Conservation (phyloP, 768 basidiomycete genomes). For the Leccinum disarticulatum region DNA sequence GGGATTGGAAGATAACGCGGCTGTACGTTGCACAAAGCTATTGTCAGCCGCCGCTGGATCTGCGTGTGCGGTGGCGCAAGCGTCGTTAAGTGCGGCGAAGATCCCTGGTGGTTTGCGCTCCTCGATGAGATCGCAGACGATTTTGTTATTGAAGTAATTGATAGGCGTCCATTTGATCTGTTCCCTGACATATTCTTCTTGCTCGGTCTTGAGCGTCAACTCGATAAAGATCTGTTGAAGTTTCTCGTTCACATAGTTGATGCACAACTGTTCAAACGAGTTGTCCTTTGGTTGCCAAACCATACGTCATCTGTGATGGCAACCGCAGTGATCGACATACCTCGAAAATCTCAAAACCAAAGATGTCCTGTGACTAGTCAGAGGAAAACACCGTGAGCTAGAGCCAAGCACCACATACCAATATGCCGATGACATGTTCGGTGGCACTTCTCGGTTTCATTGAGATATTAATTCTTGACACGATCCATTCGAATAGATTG, state of each 20-base stretch:
- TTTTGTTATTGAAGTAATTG: slow-evolving; percentile 98
- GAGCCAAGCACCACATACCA: slow-evolving; percentile 47
- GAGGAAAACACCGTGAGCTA: not conserved
- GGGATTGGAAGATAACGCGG: slow-evolving; percentile 76
- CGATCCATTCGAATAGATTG: slow-evolving; percentile 99
- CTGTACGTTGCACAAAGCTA: slow-evolving; percentile 91
- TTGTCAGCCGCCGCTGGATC: slow-evolving; percentile 95
- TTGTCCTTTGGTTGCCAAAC: slow-evolving; percentile 64
- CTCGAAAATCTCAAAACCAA: slow-evolving; percentile 98
- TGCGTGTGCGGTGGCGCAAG: slow-evolving; percentile 98
- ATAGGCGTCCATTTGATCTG: slow-evolving; percentile 99
- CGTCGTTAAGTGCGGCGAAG: slow-evolving; percentile 96
- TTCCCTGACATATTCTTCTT: slow-evolving; percentile 98
- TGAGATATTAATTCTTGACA: slow-evolving; percentile 90
- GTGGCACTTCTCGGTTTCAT: slow-evolving; percentile 83
- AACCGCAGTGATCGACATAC: slow-evolving; percentile 36
- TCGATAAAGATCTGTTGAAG: slow-evolving; percentile 99
- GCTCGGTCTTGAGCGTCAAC: slow-evolving; percentile 96
- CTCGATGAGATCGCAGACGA: slow-evolving; percentile 98
- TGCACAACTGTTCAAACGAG: slow-evolving; percentile 96
- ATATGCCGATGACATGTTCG: slow-evolving; percentile 87
- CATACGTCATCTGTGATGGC: slow-evolving; percentile 4
- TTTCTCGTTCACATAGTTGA: slow-evolving; percentile 99
- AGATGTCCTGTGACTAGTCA: slow-evolving; percentile 71
- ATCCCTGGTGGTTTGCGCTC: slow-evolving; percentile 95